These are phyloP conservation scores for Fraxinus baroniana DNA, from an alignment of 305 asterid species.

Conservation along the genomic window DNA sequence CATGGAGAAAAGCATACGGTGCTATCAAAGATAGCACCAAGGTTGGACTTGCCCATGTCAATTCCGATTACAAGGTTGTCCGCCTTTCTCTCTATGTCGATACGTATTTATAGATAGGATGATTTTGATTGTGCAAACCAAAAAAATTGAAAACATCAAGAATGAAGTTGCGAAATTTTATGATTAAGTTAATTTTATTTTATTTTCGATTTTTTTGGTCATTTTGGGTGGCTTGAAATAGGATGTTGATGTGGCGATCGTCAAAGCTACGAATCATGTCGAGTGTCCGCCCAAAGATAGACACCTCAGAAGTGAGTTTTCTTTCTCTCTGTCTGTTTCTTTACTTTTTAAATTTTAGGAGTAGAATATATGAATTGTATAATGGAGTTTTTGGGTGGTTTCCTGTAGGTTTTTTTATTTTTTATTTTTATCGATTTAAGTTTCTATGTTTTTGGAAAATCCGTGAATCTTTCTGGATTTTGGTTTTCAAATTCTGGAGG, in stretches of 20 bases:
- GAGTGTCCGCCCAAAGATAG: constrained; percentile 94
- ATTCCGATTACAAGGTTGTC: constrained; percentile 88
- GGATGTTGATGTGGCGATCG: constrained; percentile 99
- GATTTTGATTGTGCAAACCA: neutral
- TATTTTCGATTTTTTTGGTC: neutral
- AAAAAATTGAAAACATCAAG: neutral
- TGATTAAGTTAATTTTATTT: neutral
- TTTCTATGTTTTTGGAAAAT: neutral
- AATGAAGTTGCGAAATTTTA: neutral
- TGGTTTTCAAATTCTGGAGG: constrained; percentile 7
- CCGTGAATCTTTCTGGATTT: neutral
- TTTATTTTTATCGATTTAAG: neutral
- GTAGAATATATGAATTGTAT: constrained; percentile 36
- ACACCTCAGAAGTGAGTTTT: constrained; percentile 75
- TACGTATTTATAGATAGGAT: neutral
- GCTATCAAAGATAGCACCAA: constrained; percentile 84
- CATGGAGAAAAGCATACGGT: constrained; percentile 89
- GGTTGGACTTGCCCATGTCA: constrained; percentile 91
- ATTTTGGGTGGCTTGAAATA: constrained; percentile 35
- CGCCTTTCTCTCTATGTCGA: neutral
- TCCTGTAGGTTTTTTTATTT: neutral
- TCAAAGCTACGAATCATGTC: constrained; percentile 97
- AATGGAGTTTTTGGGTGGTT: constrained; percentile 12
- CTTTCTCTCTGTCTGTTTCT: neutral
- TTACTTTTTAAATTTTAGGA: constrained; percentile 6